phyloP scores from a whole-genome alignment of 1,284 basidiomycete species.

The Tylopilus sp. region DNA sequence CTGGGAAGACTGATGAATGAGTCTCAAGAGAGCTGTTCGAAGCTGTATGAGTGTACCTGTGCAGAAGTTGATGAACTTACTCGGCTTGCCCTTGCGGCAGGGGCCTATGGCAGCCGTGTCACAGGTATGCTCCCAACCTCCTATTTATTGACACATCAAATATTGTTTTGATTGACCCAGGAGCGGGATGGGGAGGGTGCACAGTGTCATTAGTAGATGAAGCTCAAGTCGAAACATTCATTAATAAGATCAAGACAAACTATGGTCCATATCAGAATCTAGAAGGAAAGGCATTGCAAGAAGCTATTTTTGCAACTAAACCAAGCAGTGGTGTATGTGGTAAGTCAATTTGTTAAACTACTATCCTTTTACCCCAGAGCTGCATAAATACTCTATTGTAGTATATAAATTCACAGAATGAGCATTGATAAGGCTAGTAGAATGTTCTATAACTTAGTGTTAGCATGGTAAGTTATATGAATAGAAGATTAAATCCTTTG shows the following conservation, averaged over 20 bases:
- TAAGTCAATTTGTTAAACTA: slow-evolving; percentile 36
- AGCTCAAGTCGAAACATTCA: slow-evolving; percentile 63
- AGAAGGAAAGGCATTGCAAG: slow-evolving; percentile 55
- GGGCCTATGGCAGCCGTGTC: slow-evolving; percentile 74
- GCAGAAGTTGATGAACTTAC: slow-evolving; percentile 71
- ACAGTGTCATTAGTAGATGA: slow-evolving; percentile 80
- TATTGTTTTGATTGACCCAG: slow-evolving; percentile 34
- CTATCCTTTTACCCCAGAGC: background rate
- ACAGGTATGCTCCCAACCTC: slow-evolving; percentile 49
- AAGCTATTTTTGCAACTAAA: slow-evolving; percentile 81
- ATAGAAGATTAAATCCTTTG: too few species aligned
- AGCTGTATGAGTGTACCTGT: slow-evolving; percentile 76
- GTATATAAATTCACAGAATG: slow-evolving; percentile 32
- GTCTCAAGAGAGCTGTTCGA: slow-evolving; percentile 67
- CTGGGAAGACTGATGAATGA: slow-evolving; percentile 78
- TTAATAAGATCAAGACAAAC: slow-evolving; percentile 52
- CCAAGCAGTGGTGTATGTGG: slow-evolving; percentile 82
- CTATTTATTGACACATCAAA: background rate
- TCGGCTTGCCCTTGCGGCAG: slow-evolving; percentile 56
- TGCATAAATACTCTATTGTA: slow-evolving; percentile 3
- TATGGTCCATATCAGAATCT: slow-evolving; percentile 66
- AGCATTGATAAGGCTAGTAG: background rate
- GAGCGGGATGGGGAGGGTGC: slow-evolving; percentile 90
- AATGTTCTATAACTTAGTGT: too few species aligned
- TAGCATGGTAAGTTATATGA: too few species aligned